A percentile compares a stretch with the other conserved stretches of the same genome.
Conservation (phyloP, 352 stramenopile genomes). For the Halophytophthora polymorphica region DNA sequence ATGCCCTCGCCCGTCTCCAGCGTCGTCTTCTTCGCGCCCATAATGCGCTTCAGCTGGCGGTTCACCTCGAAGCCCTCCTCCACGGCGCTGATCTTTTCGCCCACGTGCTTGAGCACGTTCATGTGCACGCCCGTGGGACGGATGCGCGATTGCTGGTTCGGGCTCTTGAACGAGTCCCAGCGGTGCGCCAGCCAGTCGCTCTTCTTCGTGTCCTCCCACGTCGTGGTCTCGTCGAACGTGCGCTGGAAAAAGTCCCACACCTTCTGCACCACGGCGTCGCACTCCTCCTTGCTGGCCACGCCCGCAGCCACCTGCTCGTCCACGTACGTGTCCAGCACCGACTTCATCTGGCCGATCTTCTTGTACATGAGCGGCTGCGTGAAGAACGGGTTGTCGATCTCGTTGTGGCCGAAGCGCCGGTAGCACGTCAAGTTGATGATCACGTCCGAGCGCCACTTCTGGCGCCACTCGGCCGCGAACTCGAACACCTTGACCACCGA, state of each 20-base stretch:
- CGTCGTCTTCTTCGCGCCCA: constrained; percentile 79
- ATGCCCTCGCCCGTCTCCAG: constrained; percentile 86
- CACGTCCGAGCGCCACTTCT: constrained; percentile 87
- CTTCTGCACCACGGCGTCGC: constrained; percentile 81
- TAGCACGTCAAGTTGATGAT: constrained; percentile 99
- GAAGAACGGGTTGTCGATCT: constrained; percentile 98
- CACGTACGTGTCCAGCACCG: constrained; percentile 90
- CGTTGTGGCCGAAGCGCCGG: constrained; percentile 97
- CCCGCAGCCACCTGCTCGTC: constrained; percentile 47
- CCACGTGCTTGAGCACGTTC: constrained; percentile 90
- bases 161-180: constrained; percentile 97
- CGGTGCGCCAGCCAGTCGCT: constrained; percentile 94
- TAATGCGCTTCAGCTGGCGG: constrained; percentile 93
- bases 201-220: constrained; percentile 88
- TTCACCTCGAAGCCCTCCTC: constrained; percentile 90
- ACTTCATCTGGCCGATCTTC: constrained; percentile 91
- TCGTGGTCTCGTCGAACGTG: constrained; percentile 93
- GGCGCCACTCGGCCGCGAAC: constrained; percentile 76
- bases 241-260: constrained; percentile 89
- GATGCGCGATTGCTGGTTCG: constrained; percentile 90
- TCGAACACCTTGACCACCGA: constrained; percentile 89
- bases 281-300: constrained; percentile 77
- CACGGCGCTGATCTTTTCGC: constrained; percentile 77
- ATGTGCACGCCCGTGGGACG: constrained; percentile 93
- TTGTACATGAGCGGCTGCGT: constrained; percentile 99